Evolutionary conservation across 2,329 filamentous ascomycete genomes (phyloP).

Genomic region (Emericellopsis atlantica): DNA sequence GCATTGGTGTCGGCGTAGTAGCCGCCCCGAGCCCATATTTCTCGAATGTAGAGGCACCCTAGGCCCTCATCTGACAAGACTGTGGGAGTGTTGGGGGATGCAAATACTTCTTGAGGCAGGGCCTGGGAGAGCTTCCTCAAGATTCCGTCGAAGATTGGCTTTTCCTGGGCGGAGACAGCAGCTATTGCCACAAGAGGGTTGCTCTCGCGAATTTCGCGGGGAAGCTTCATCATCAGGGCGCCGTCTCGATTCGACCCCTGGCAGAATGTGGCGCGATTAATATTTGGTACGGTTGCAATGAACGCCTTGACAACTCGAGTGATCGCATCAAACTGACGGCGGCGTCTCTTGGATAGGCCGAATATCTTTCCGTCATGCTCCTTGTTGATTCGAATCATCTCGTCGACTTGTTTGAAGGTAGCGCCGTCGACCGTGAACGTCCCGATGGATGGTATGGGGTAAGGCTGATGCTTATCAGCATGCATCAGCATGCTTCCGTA

Average conservation of each 20-base stretch:
- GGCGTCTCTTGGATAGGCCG: slow-evolving; percentile 68
- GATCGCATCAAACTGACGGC: slow-evolving; percentile 74
- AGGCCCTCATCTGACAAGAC: slow-evolving; percentile 27
- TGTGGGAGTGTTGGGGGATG: slow-evolving; percentile 17
- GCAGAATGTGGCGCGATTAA: slow-evolving; percentile 70
- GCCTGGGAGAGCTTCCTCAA: slow-evolving; percentile 24
- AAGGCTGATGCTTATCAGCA: slow-evolving; percentile 58
- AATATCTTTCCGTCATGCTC: slow-evolving; percentile 47
- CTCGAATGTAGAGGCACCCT: slow-evolving; percentile 29
- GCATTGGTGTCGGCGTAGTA: slow-evolving; percentile 41
- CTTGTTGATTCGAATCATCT: slow-evolving; percentile 38
- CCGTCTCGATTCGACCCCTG: slow-evolving; percentile 82
- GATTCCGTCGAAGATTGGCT: slow-evolving; percentile 20
- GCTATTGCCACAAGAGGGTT: slow-evolving; percentile 44
- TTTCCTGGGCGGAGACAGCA: slow-evolving; percentile 11
- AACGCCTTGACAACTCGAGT: slow-evolving; percentile 69
- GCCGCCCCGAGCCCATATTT: slow-evolving; percentile 39
- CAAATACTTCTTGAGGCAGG: slow-evolving; percentile 23
- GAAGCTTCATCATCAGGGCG: slow-evolving; percentile 60
- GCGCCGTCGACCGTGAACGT: slow-evolving; percentile 55
- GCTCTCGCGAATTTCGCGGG: slow-evolving; percentile 42
- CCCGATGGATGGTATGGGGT: slow-evolving; percentile 74
- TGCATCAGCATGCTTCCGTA: slow-evolving; percentile 87
- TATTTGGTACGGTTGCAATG: slow-evolving; percentile 52
- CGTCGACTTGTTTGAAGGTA: slow-evolving; percentile 42